Evolutionary conservation across 2,329 filamentous ascomycete genomes (phyloP), one percentile per base, ranked within the genome.

Genomic region (Teratosphaeria epicoccoides): DNA sequence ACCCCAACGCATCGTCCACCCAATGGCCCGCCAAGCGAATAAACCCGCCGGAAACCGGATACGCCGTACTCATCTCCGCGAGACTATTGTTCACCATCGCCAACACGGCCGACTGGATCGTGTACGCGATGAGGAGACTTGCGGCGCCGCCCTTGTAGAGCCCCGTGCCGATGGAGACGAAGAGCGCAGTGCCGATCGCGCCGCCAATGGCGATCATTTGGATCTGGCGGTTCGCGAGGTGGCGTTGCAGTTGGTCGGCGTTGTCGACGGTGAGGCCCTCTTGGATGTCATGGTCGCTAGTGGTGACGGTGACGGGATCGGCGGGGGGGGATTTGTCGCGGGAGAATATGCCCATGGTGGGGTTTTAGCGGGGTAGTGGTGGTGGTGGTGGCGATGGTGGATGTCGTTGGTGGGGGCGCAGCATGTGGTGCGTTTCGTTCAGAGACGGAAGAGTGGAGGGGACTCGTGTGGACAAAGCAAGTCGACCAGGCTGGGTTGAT

Each of bases 1-100:
- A 83, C 28, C 81, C 81, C 20, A 80, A 70, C 9, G 81, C 74
- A n/a, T 84, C 81, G 63, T 85, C 82, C 9, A 80, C 79, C 78
- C 80, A 85, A 58, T 80, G 72, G 24, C 81, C 80, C 4, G 80
- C 80, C 60, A 84, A 73, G 54, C 82, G 79, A 57, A 85, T 77
- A 62, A 83, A 84, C 2, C 78, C 78, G 56, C 81, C 81, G 43
- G 74, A 76, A 46, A 85, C 75, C 23, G 82, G 82, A 73, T 82
- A 80, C 55, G 77, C 77, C 33, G 74, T 73, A 25, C 72, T 76
- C 81, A 85, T 84, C 64, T 85, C 82, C 7, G 82, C 81, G 53
- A 83, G 72, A 55, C 75, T 76, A 62, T 83, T 84, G 73, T 83
- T 84, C 62, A 84, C 77, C 46, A 82, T 69, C 23, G 71, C 81